Conservation (phyloP, 306 rosid species). For the Clitoria ternatea region DNA sequence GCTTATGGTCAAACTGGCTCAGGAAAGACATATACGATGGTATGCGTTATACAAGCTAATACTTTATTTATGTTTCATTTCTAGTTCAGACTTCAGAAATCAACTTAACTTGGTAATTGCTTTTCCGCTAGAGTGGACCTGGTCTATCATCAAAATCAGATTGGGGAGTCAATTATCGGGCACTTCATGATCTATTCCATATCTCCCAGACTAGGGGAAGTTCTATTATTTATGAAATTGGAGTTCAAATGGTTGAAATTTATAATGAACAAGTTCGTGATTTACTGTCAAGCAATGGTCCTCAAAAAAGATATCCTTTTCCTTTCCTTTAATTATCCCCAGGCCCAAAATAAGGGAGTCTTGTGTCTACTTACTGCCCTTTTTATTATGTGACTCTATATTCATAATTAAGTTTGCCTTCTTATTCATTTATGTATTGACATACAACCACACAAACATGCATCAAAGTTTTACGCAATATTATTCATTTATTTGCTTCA, state of each 20-base stretch:
- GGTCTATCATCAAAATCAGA: slow-evolving; percentile 62
- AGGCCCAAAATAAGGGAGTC: background rate
- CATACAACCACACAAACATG: background rate
- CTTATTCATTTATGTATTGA: slow-evolving; percentile 13
- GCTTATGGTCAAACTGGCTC: slow-evolving; percentile 99
- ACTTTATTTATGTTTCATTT: slow-evolving; percentile 10
- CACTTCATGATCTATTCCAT: slow-evolving; percentile 87
- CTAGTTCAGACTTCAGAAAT: background rate
- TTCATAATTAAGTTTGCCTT: slow-evolving; percentile 9
- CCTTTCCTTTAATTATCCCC: background rate
- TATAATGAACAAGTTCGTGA: slow-evolving; percentile 98
- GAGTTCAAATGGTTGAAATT: slow-evolving; percentile 99
- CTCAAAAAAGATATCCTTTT: slow-evolving; percentile 96
- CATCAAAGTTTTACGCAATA: slow-evolving; percentile 1
- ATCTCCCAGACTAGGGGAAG: slow-evolving; percentile 76
- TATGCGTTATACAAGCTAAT: slow-evolving; percentile 29
- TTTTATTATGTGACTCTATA: background rate
- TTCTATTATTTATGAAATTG: slow-evolving; percentile 81
- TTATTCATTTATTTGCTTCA: background rate
- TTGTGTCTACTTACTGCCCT: background rate
- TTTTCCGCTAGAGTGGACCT: slow-evolving; percentile 76
- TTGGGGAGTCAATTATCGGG: slow-evolving; percentile 97
- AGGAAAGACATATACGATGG: slow-evolving; percentile 98
- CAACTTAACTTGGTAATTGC: slow-evolving; percentile 17
- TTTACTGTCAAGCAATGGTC: slow-evolving; percentile 66